A percentile compares a stretch with the other conserved stretches of the same genome.
Evolutionary conservation across 208 protist species (phyloP).

Genomic region (Acanthamoeba castellanii): DNA sequence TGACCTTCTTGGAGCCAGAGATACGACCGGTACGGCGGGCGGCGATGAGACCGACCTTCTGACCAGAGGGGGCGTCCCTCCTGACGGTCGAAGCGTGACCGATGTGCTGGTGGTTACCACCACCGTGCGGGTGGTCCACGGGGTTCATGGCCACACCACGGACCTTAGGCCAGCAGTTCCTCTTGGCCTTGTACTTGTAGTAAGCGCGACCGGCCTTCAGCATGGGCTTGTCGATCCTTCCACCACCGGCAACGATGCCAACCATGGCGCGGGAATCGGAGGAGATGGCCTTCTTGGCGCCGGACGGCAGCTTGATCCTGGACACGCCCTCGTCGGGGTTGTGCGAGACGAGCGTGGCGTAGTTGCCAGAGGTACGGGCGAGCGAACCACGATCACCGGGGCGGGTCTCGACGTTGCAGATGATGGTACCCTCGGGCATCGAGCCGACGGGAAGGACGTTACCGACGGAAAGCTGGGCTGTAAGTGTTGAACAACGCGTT

Average conservation of each 20-base stretch:
- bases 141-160: constrained; percentile 99
- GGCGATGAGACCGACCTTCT: constrained; percentile 99
- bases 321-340: constrained; percentile 97
- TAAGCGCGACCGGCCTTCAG: constrained; percentile 99
- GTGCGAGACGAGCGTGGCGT: constrained; percentile 97
- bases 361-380: constrained; percentile 97
- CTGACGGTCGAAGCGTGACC: constrained; percentile 96
- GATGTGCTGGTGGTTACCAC: constrained; percentile 99
- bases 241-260: constrained; percentile 99
- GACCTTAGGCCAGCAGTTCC: constrained; percentile 99
- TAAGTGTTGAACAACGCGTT: too few species aligned
- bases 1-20: constrained; percentile 88
- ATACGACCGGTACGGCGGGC: constrained; percentile 98
- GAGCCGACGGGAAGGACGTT: constrained; percentile 98
- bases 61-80: constrained; percentile 94
- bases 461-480: constrained; percentile 94
- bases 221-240: constrained; percentile 99
- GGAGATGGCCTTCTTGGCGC: constrained; percentile 97
- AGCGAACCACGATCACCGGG: constrained; percentile 96
- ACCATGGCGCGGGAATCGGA: constrained; percentile 97
- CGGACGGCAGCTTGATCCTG: constrained; percentile 98
- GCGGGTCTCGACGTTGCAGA: constrained; percentile 99
- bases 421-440: constrained; percentile 99
- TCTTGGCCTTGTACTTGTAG: constrained; percentile 99
- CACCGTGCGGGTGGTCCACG: constrained; percentile 99